Conservation (phyloP, 306 rosid genomes). For the Quercus robur region DNA sequence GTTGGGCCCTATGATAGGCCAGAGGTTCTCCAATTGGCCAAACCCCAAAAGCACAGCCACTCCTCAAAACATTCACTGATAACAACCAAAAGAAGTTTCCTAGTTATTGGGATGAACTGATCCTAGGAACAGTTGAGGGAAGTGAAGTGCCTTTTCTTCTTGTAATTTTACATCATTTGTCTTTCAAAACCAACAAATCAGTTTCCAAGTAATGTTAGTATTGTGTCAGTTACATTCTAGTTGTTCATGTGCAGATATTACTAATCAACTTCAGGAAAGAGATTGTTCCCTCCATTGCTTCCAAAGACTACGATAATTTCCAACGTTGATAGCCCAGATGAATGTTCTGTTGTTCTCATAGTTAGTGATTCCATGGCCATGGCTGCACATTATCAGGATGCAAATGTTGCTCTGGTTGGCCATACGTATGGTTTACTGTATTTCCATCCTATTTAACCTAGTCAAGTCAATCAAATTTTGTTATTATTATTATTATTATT, state of each 20-base stretch:
- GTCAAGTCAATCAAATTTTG: neutral
- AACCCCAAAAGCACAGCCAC: constrained; percentile 42
- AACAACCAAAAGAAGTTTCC: constrained; percentile 56
- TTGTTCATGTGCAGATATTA: constrained; percentile 50
- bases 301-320: constrained; percentile 31
- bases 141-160: constrained; percentile 65
- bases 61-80: constrained; percentile 44
- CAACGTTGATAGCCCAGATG: constrained; percentile 39
- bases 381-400: constrained; percentile 88
- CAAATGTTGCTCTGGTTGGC: constrained; percentile 64
- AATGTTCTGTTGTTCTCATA: constrained; percentile 76
- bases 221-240: neutral
- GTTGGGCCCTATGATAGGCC: constrained; percentile 62
- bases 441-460: neutral
- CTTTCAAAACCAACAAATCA: neutral
- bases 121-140: constrained; percentile 59
- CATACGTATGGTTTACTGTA: constrained; percentile 55
- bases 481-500: too few relatives aligned
- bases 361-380: constrained; percentile 61
- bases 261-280: constrained; percentile 82
- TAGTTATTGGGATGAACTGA: constrained; percentile 62
- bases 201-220: neutral
- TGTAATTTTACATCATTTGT: constrained; percentile 25
- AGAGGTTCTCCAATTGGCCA: constrained; percentile 54
- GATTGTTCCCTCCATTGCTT: constrained; percentile 58